These are phyloP conservation scores for Malus domestica DNA, from an alignment of 306 rosid species.

Conservation along the genomic window DNA sequence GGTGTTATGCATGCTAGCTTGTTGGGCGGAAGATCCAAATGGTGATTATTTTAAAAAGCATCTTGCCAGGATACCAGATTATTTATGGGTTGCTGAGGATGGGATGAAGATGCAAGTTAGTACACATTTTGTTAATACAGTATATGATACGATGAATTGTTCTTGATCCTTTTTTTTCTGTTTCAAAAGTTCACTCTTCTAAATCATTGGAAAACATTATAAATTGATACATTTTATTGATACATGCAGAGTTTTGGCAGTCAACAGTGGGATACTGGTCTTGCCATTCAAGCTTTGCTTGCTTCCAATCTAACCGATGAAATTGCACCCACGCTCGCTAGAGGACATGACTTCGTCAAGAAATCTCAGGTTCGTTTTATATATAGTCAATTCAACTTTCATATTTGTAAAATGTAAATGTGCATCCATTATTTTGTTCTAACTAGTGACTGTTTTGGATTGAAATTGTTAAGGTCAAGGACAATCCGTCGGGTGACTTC, in stretches of 20 bases:
- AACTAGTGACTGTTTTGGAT: neutral
- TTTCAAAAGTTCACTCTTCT: neutral
- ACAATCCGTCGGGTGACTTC: constrained; percentile 60
- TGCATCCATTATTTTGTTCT: neutral
- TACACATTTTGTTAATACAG: neutral
- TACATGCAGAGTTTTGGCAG: constrained; percentile 39
- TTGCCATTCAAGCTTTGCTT: constrained; percentile 57
- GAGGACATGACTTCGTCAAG: constrained; percentile 58
- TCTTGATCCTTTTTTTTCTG: no score
- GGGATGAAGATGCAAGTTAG: constrained; percentile 20
- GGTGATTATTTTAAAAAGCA: constrained; percentile 34
- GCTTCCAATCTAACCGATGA: constrained; percentile 44
- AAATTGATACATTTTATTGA: neutral
- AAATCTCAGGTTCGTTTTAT: constrained; percentile 45
- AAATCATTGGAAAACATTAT: no score
- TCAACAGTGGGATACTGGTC: constrained; percentile 60
- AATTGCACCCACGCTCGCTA: constrained; percentile 36
- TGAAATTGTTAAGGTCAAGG: constrained; percentile 31
- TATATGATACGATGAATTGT: neutral
- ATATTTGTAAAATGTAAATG: neutral
- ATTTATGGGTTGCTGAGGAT: constrained; percentile 31
- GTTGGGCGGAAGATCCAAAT: constrained; percentile 31
- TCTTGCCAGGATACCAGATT: constrained; percentile 25
- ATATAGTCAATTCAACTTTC: neutral
- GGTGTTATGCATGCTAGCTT: constrained; percentile 20